Percentiles rank a stretch among this genome's conserved stretches.
Evolutionary conservation across 257 asterid genomes (phyloP).

Genomic region (Agastache rugosa): DNA sequence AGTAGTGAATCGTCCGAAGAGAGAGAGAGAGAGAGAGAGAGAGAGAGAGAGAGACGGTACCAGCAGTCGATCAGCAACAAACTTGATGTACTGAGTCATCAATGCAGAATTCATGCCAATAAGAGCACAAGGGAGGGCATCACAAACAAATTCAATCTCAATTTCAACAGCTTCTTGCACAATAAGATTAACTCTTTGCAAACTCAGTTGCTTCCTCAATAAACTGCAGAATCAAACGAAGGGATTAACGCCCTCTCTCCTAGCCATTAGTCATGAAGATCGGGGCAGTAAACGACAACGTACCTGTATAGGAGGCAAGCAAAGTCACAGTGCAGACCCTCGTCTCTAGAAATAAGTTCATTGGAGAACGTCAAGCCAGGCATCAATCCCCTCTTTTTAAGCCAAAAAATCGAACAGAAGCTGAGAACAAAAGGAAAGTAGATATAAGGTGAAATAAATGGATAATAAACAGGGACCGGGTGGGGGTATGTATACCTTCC

Average conservation of each 20-base stretch:
- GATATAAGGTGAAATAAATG: conserved; percentile 21
- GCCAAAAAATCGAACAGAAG: conserved; percentile 89
- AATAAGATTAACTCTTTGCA: conserved; percentile 66
- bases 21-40: neutral
- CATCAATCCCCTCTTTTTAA: conserved; percentile 80
- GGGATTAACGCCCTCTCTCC: conserved; percentile 7
- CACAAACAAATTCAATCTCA: conserved; percentile 75
- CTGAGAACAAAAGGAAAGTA: conserved; percentile 43
- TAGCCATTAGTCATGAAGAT: conserved; percentile 1
- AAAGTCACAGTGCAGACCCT: conserved; percentile 89
- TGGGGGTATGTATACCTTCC: conserved; percentile 59
- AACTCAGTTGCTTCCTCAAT: conserved; percentile 54
- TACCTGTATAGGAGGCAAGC: conserved; percentile 83
- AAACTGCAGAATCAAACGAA: conserved; percentile 47
- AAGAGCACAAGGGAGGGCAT: conserved; percentile 85
- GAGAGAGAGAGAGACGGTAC: conserved; percentile 36
- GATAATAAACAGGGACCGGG: neutral
- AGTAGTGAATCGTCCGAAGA: neutral
- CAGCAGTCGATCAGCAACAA: conserved; percentile 80
- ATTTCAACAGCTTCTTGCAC: conserved; percentile 86
- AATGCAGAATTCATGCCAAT: conserved; percentile 74
- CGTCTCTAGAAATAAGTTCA: conserved; percentile 84
- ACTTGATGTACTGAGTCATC: conserved; percentile 75
- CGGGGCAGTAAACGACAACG: neutral
- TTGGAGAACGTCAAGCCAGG: conserved; percentile 89